Percentiles rank a stretch among this genome's conserved stretches.
phyloP scores from a whole-genome alignment of 768 basidiomycete species.

The Agaricus blazei region DNA sequence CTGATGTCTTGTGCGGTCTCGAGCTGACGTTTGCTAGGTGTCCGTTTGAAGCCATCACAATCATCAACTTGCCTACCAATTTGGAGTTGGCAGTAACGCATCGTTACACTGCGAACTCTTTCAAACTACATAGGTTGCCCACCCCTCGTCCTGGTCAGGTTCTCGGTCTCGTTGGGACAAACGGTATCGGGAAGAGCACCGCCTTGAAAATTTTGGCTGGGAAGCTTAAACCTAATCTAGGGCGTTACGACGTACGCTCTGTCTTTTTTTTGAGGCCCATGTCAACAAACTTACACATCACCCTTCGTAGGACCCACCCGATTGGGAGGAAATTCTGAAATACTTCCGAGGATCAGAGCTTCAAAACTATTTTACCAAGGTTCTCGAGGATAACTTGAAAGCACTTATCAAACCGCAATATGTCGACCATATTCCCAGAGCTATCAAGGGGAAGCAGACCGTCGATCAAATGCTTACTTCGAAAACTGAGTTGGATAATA shows the following conservation, averaged over 20 bases:
- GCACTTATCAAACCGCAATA: slow-evolving; percentile 99
- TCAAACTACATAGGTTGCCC: slow-evolving; percentile 97
- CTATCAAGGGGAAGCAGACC: slow-evolving; percentile 86
- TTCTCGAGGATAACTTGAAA: slow-evolving; percentile 96
- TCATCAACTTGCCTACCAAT: slow-evolving; percentile 98
- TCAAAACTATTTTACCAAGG: slow-evolving; percentile 99
- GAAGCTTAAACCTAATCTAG: slow-evolving; percentile 96
- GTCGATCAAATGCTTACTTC: slow-evolving; percentile 90
- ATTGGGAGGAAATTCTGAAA: slow-evolving; percentile 98
- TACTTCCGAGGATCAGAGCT: slow-evolving; percentile 98
- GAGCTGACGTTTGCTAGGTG: slow-evolving; percentile 50
- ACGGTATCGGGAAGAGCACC: slow-evolving; percentile 99
- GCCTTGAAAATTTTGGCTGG: slow-evolving; percentile 96
- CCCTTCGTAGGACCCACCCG: slow-evolving; percentile 78
- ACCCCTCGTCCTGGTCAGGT: slow-evolving; percentile 98
- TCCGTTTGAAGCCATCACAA: slow-evolving; percentile 97
- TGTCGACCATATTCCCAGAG: slow-evolving; percentile 96
- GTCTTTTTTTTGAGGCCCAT: background rate
- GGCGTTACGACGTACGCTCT: slow-evolving; percentile 81
- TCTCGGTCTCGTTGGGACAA: slow-evolving; percentile 96
- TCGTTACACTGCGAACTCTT: slow-evolving; percentile 96
- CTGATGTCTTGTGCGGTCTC: background rate
- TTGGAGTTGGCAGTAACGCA: slow-evolving; percentile 95
- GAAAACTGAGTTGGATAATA: slow-evolving; percentile 87
- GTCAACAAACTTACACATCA: slow-evolving; percentile 1